These are phyloP conservation scores for Polygonum aviculare DNA, from an alignment of 148 eudicot genomes.

Conservation along the genomic window DNA sequence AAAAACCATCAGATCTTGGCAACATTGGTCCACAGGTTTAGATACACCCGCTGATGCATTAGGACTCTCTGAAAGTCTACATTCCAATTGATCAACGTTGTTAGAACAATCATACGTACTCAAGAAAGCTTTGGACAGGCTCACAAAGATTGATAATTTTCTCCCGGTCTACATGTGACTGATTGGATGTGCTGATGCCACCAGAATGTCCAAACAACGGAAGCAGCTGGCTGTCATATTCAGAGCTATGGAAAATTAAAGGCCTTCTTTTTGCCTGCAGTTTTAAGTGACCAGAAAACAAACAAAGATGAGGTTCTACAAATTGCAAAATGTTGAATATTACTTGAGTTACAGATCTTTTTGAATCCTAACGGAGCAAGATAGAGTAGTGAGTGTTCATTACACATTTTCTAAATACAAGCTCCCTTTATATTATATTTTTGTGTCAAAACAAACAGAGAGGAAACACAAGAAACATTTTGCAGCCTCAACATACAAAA, in stretches of 20 bases:
- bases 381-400: not conserved
- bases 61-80: constrained; percentile 10
- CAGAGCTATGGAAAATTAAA: constrained; percentile 31
- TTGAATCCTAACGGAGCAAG: not conserved
- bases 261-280: constrained; percentile 85
- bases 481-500: not conserved
- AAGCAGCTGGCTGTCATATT: constrained; percentile 44
- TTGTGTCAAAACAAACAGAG: not conserved
- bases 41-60: constrained; percentile 15
- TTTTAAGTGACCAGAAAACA: not conserved
- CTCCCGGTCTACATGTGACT: constrained; percentile 25
- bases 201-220: constrained; percentile 38
- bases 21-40: constrained; percentile 17
- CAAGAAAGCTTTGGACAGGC: constrained; percentile 66
- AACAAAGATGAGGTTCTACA: not conserved
- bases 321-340: not conserved
- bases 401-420: not conserved
- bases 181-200: constrained; percentile 22
- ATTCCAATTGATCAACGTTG: constrained; percentile 16
- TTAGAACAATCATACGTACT: constrained; percentile 27
- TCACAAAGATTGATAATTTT: constrained; percentile 28
- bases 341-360: not conserved
- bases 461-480: not conserved
- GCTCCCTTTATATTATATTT: not conserved
- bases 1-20: constrained; percentile 24